Evolutionary conservation across 257 asterid genomes (phyloP).

Genomic region (Perilla frutescens): DNA sequence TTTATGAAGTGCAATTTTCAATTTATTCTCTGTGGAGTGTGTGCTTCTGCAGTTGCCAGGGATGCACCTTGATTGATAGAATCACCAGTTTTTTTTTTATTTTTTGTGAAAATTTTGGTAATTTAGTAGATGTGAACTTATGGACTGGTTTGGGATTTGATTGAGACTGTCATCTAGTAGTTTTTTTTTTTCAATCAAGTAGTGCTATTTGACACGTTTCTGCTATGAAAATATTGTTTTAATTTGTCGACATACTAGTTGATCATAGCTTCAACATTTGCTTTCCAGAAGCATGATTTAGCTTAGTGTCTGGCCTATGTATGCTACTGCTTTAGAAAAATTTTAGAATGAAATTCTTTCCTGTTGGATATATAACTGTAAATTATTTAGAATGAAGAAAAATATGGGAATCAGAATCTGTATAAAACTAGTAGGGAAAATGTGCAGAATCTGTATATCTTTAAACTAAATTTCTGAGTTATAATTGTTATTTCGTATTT

Average conservation of each 20-base stretch:
- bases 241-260: background rate
- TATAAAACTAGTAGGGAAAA: no score
- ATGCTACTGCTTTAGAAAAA: no score
- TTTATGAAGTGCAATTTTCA: background rate
- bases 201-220: background rate
- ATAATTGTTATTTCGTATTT: no score
- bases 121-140: background rate
- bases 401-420: no score
- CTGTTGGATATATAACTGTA: no score
- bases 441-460: no score
- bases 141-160: slow-evolving; percentile 7
- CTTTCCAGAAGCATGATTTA: background rate
- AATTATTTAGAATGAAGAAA: no score
- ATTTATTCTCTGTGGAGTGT: background rate
- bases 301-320: background rate
- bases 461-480: no score
- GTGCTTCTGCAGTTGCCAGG: slow-evolving; percentile 3
- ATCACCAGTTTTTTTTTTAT: background rate
- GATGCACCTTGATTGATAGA: background rate
- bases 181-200: background rate
- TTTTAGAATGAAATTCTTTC: no score
- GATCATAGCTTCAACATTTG: background rate
- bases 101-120: background rate
- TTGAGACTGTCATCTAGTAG: background rate
- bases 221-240: slow-evolving; percentile 3